These are phyloP conservation scores for Rhizopogon sp. DNA, from an alignment of 768 basidiomycete genomes.

Conservation along the genomic window DNA sequence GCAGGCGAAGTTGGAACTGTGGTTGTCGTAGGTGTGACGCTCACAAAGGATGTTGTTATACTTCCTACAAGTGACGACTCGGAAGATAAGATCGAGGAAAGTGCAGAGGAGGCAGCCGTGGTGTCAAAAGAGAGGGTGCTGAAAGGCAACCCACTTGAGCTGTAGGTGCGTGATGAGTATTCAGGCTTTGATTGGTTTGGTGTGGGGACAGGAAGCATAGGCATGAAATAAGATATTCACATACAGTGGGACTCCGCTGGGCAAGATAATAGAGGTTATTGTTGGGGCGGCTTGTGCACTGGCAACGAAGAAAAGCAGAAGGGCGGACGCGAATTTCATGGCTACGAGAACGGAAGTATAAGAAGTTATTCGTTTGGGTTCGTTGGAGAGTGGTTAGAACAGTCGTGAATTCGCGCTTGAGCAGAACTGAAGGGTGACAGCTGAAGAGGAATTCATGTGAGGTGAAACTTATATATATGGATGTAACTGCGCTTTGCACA, in stretches of 20 bases:
- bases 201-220: background rate
- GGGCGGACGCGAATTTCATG: conserved; percentile 10
- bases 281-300: background rate
- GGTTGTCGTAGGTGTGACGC: background rate
- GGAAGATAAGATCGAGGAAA: conserved; percentile 20
- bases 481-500: no score
- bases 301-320: conserved; percentile 8
- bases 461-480: no score
- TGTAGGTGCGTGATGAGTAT: conserved; percentile 1
- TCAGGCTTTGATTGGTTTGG: background rate
- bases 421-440: no score
- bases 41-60: background rate
- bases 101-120: conserved; percentile 11
- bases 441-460: no score
- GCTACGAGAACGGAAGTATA: background rate
- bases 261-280: background rate
- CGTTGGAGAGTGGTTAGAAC: no score
- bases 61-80: conserved; percentile 16
- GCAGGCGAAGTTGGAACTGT: background rate
- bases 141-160: conserved; percentile 18
- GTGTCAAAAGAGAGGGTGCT: conserved; percentile 18
- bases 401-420: no score
- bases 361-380: background rate
- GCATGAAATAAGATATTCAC: background rate
- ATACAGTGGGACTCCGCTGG: conserved; percentile 19